phyloP scores from a whole-genome alignment of 345 rosid genomes.

The Salix arbutifolia region DNA sequence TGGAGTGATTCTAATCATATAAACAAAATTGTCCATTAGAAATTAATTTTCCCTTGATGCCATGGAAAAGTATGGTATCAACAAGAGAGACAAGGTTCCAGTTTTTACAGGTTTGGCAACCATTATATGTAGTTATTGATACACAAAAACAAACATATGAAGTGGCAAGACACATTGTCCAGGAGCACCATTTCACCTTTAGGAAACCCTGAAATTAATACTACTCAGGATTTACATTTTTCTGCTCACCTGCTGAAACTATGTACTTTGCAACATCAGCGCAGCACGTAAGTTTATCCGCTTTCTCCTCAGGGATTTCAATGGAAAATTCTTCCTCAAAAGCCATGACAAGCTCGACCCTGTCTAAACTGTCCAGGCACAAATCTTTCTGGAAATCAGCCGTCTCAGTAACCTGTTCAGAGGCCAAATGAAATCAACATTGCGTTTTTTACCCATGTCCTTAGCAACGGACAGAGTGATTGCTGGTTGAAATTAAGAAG shows the following conservation, averaged over 20 bases:
- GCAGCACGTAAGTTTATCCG: conserved; percentile 56
- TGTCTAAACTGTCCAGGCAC: conserved; percentile 59
- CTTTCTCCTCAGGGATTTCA: conserved; percentile 60
- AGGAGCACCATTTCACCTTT: background rate
- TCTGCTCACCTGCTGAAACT: conserved; percentile 31
- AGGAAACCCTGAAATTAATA: background rate
- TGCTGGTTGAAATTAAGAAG: background rate
- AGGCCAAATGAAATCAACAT: background rate
- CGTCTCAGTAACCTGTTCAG: conserved; percentile 47
- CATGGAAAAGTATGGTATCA: background rate
- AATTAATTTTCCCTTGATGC: background rate
- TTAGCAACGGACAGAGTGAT: background rate
- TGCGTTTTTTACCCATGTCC: background rate
- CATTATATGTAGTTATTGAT: background rate
- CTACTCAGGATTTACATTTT: background rate
- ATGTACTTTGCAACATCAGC: conserved; percentile 55
- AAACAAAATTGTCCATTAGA: background rate
- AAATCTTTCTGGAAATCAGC: conserved; percentile 63
- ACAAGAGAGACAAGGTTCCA: background rate
- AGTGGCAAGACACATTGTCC: background rate
- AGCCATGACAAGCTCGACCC: conserved; percentile 70
- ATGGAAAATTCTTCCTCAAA: conserved; percentile 60
- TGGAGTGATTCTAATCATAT: conserved; percentile 2
- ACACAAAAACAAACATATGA: conserved; percentile 1
- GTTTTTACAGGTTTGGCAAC: background rate